Evolutionary conservation across 1,284 basidiomycete genomes (phyloP).

Genomic region (Microbotryomycetes sp.): DNA sequence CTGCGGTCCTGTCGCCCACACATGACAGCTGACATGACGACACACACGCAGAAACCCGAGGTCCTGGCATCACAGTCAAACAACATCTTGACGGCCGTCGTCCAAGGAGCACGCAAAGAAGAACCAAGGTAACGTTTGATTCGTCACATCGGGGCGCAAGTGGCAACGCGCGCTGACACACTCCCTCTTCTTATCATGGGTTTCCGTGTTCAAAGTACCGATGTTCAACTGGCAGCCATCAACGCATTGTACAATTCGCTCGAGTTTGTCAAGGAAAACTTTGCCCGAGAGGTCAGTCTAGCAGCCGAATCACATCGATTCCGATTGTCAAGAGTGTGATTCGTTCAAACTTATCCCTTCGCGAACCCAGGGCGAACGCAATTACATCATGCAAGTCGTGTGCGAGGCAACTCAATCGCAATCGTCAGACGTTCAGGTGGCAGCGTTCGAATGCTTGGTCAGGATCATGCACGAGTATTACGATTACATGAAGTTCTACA

Average conservation of each 20-base stretch:
- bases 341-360: slow-evolving; percentile 4
- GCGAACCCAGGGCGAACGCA: slow-evolving; percentile 75
- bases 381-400: slow-evolving; percentile 99
- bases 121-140: slow-evolving; percentile 53
- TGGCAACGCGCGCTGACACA: background rate
- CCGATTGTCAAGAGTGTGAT: slow-evolving; percentile 15
- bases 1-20: background rate
- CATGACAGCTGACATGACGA: background rate
- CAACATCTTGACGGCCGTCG: slow-evolving; percentile 96
- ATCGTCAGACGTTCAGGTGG: slow-evolving; percentile 74
- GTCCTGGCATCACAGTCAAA: slow-evolving; percentile 84
- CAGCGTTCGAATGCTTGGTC: slow-evolving; percentile 90
- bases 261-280: slow-evolving; percentile 96
- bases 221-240: slow-evolving; percentile 93
- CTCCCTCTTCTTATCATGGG: background rate
- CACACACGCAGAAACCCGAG: slow-evolving; percentile 66
- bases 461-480: slow-evolving; percentile 98
- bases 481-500: slow-evolving; percentile 98
- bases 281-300: slow-evolving; percentile 77
- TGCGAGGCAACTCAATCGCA: slow-evolving; percentile 94
- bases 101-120: slow-evolving; percentile 95
- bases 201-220: slow-evolving; percentile 50
- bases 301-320: too few species aligned
- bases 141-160: too few species aligned
- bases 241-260: slow-evolving; percentile 91